Evolutionary conservation across 2,329 filamentous ascomycete genomes (phyloP).

Genomic region (Sclerotinia subarctica): DNA sequence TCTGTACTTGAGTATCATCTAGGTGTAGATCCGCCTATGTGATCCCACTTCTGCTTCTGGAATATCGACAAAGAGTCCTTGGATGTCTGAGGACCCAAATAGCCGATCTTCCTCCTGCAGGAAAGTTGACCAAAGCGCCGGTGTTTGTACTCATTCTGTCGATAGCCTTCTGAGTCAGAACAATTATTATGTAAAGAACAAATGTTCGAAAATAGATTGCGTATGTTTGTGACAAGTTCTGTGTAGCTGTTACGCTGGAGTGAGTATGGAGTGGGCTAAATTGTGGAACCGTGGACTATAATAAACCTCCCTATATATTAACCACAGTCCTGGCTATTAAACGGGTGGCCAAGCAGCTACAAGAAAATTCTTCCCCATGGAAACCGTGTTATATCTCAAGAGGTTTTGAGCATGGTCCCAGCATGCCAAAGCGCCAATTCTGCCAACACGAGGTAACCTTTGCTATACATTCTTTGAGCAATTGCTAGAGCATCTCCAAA

Average conservation of each 20-base stretch:
- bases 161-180: conserved; percentile 41
- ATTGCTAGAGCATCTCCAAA: conserved; percentile 57
- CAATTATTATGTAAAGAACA: conserved; percentile 53
- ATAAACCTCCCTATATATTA: conserved; percentile 33
- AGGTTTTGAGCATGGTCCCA: conserved; percentile 52
- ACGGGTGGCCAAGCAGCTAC: conserved; percentile 54
- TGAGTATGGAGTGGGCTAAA: not conserved
- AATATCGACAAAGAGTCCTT: conserved; percentile 41
- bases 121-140: conserved; percentile 45
- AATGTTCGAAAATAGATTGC: conserved; percentile 56
- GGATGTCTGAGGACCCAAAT: conserved; percentile 52
- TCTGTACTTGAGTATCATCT: conserved; percentile 25
- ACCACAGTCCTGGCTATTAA: conserved; percentile 36
- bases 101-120: conserved; percentile 46
- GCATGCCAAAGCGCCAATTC: conserved; percentile 52
- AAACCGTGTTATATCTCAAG: conserved; percentile 49
- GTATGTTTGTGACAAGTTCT: conserved; percentile 53
- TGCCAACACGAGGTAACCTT: conserved; percentile 47
- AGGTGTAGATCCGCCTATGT: conserved; percentile 44
- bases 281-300: conserved; percentile 25
- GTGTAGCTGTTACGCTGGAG: conserved; percentile 26
- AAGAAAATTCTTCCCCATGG: conserved; percentile 49
- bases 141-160: not conserved
- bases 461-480: conserved; percentile 51
- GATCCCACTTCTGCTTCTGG: conserved; percentile 51